Base-by-base conservation (phyloP, 805 yeast species). In the Myxozyma kluyveri region DNA sequence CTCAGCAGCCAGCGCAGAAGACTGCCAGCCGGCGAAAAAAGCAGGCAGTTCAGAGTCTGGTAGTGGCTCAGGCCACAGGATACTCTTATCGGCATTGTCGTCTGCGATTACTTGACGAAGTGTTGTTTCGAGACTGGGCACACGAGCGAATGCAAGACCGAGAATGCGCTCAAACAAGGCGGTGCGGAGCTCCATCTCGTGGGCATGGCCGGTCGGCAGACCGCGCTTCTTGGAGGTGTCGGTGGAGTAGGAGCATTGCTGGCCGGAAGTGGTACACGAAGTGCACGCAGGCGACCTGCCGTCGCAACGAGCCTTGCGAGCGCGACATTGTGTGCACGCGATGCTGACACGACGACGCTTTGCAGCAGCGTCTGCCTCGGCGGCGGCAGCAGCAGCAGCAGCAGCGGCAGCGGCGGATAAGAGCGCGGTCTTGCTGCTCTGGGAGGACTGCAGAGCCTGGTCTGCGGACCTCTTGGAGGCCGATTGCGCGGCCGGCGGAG, bases 181-280 rank as follows among this genome's bases (percentile, higher is more conserved):
- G 5, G 54, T 40, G 18, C 54, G 50, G 17, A 50, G 46, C 32
- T 50, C 54, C 54, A 50, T 50, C 33, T 50, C 54, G 31, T 50
- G 54, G 7, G 54, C 54, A n/a, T 50, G 54, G 17, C 54, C 54
- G 12, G 50, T 50, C 26, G 54, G 50, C 22, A 50, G 38, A 4
- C 54, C 54, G 44, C 54, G 35, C 33, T 50, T 50, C 37, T 50
- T 50, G 41, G 48, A 24, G 6, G 47, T 18, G 17, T 45, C 43
- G 9, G 40, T 6, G 19, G 45, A 26, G 43, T 50, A 50, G 29
- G 43, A 22, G 39, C 54, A 50, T n/a, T 21, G 24, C 42, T 35
- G 50, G 17, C 27, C 29, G 32, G 43, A 17, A 18, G 54, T 37
- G 31, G 41, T n/a, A 36, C 54, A 50, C 38, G 43, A 18, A 7